These are phyloP conservation scores for Gossypium turneri DNA, from an alignment of 345 rosid species.

Conservation along the genomic window DNA sequence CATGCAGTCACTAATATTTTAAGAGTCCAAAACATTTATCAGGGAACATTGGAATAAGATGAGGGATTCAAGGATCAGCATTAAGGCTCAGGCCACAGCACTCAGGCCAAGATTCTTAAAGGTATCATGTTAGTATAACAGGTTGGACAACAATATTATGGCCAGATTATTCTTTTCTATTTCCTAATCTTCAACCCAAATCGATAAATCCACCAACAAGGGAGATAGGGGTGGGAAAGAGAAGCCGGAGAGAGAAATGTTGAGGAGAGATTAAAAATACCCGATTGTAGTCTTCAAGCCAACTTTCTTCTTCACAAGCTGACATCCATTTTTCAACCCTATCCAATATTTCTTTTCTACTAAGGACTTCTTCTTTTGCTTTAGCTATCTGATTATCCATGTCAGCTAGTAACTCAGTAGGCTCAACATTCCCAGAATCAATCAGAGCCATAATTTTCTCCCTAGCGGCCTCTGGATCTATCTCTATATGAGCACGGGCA, in stretches of 20 bases:
- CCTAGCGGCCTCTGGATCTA: slow-evolving; percentile 78
- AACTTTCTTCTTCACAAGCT: slow-evolving; percentile 99
- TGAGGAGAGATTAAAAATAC: slow-evolving; percentile 30
- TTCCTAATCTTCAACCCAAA: neutral
- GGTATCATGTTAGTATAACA: neutral
- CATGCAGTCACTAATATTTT: neutral
- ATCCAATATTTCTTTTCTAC: slow-evolving; percentile 93
- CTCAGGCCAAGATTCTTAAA: neutral
- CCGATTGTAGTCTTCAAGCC: slow-evolving; percentile 97
- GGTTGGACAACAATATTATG: neutral
- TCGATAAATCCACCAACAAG: neutral
- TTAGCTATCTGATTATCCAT: slow-evolving; percentile 88
- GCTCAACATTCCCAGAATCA: slow-evolving; percentile 90
- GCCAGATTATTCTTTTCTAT: neutral
- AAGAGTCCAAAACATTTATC: neutral
- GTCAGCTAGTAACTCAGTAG: slow-evolving; percentile 83
- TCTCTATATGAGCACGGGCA: slow-evolving; percentile 69
- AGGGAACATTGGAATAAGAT: neutral
- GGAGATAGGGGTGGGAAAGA: neutral
- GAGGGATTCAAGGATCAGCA: slow-evolving; percentile 4
- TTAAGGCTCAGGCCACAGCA: neutral
- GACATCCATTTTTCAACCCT: slow-evolving; percentile 99
- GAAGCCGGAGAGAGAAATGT: neutral
- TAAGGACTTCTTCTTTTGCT: slow-evolving; percentile 85
- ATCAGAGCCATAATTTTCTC: slow-evolving; percentile 79